Evolutionary conservation across 306 rosid species (phyloP).

Genomic region (Cicer bijugum): DNA sequence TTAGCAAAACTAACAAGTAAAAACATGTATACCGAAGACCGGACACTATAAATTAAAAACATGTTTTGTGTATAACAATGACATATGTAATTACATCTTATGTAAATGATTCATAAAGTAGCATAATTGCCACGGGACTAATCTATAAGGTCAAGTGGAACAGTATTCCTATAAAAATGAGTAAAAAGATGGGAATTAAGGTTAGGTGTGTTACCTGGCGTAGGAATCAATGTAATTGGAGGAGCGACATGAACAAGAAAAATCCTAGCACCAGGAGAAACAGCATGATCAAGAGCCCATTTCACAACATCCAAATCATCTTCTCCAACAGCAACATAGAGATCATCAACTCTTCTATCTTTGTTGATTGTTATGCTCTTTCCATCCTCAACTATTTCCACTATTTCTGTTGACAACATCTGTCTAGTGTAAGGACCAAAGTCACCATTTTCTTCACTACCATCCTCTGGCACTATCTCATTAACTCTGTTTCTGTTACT

Average conservation of each 20-base stretch:
- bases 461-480: not conserved
- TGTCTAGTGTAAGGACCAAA: conserved; percentile 20
- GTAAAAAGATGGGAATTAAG: no score
- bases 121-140: no score
- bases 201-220: conserved; percentile 64
- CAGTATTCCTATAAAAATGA: no score
- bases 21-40: no score
- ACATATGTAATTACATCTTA: no score
- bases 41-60: no score
- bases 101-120: no score
- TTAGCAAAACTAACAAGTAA: no score
- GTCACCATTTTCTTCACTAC: not conserved
- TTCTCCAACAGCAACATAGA: conserved; percentile 79
- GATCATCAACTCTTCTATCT: conserved; percentile 54
- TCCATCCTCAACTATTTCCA: conserved; percentile 62
- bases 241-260: conserved; percentile 79
- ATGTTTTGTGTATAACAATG: no score
- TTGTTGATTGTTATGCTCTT: conserved; percentile 44
- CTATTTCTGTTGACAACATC: conserved; percentile 62
- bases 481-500: conserved; percentile 8
- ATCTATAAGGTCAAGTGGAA: no score
- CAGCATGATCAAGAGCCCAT: conserved; percentile 78
- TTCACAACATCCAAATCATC: conserved; percentile 68
- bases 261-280: conserved; percentile 60
- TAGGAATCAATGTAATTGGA: conserved; percentile 66